phyloP scores from a whole-genome alignment of 192 early-diverging fungal species.

The Umbelopsis isabellina region DNA sequence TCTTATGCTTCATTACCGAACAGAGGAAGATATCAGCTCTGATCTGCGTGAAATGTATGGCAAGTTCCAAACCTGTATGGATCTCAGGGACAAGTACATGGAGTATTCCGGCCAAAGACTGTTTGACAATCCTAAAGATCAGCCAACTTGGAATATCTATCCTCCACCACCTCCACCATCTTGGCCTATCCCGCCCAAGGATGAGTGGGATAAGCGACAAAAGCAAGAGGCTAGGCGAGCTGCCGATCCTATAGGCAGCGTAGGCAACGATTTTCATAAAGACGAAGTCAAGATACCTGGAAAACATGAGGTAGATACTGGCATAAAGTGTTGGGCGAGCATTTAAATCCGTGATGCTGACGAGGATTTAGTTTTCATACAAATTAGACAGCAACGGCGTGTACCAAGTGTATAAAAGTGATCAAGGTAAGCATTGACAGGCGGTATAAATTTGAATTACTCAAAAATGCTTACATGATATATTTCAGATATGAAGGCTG shows the following conservation, averaged over 20 bases:
- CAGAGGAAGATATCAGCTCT: conserved; percentile 57
- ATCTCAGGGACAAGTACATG: conserved; percentile 85
- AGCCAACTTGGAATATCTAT: conserved; percentile 74
- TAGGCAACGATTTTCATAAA: conserved; percentile 39
- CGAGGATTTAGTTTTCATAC: conserved; percentile 30
- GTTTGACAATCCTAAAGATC: conserved; percentile 85
- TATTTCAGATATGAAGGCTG: conserved; percentile 25
- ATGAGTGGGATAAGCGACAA: not conserved
- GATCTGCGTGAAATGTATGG: conserved; percentile 63
- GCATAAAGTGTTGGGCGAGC: not conserved
- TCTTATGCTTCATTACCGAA: not conserved
- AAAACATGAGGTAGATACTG: conserved; percentile 25
- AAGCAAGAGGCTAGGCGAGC: conserved; percentile 22
- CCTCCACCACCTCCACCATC: conserved; percentile 76
- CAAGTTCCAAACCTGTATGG: conserved; percentile 69
- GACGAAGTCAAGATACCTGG: conserved; percentile 40
- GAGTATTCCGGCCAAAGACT: conserved; percentile 64
- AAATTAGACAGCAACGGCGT: conserved; percentile 65
- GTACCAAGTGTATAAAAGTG: conserved; percentile 57
- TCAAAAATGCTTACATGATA: not conserved
- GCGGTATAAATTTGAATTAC: too few relatives aligned
- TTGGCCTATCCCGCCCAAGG: conserved; percentile 46
- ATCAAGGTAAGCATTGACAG: not conserved
- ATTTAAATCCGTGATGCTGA: not conserved
- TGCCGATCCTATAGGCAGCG: conserved; percentile 22